Evolutionary conservation across 148 eudicot species (phyloP), one percentile per base, ranked within the genome.

Genomic region (Camellia lanceoleosa): DNA sequence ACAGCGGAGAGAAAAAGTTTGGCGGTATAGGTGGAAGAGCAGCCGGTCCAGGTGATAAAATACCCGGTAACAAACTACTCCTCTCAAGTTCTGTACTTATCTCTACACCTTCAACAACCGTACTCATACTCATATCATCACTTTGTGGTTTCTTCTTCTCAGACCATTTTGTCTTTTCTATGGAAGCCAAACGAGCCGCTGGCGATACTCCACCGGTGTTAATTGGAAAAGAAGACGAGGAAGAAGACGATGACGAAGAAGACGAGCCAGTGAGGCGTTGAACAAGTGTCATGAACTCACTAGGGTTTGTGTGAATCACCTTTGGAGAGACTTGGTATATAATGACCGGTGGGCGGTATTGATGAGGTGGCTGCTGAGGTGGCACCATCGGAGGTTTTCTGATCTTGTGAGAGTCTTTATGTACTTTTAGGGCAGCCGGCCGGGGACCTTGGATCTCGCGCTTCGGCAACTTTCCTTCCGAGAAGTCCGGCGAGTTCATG

Each of bases 271-370:
- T 95, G 71, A 95, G 83, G 16, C 92, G 90, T 81, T 95, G 98
- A 12, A 95, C 98, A 30, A 95, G 88, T 5, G 88, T 78, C 98
- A 90, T 93, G 86, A 95, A 95, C 54, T 93, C 96, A 66, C 81
- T 90, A 67, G 97, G 96, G 87, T 87, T 85, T 46, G 94, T 82
- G 82, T 95, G 98, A 77, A 95, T 95, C 7, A 95, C 88, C 79
- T 93, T 93, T 4, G 98, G 98, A 9, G 98, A 95, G 58, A 95
- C 96, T 5, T 92, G 87, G 85, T 95, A 95, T 10, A 91, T 95
- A 51, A 95, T 91, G 52, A 95, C 93, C 12, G 98, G 98, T 14
- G 88, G 90, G 8, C 88, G 88, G 18, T 83, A 82, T 1, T 76
- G 87, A 14, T 75, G 82, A 5, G 81, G 86, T 1, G 20, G 86